These are phyloP conservation scores for Marsdenia floribunda DNA, from an alignment of 257 asterid species.

Conservation along the genomic window DNA sequence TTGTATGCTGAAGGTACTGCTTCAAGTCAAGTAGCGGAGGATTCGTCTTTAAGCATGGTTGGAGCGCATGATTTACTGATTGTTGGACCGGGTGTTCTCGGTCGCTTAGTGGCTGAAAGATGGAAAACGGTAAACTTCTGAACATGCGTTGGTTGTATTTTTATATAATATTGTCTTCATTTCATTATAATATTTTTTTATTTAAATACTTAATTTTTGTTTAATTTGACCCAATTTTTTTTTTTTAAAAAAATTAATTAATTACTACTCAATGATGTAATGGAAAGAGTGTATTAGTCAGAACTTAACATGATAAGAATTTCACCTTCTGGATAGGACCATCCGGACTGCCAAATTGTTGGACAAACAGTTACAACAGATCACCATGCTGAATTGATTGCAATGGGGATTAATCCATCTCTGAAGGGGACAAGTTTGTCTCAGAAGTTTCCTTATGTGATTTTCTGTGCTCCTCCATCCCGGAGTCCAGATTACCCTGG, in stretches of 20 bases:
- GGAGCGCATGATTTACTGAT: constrained; percentile 82
- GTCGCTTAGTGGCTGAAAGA: constrained; percentile 84
- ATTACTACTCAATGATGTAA: neutral
- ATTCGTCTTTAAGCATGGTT: constrained; percentile 40
- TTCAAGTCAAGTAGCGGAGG: constrained; percentile 40
- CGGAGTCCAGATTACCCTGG: constrained; percentile 66
- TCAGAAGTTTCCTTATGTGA: constrained; percentile 72
- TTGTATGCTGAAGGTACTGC: constrained; percentile 39
- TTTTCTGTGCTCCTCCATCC: constrained; percentile 92
- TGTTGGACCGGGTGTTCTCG: constrained; percentile 96
- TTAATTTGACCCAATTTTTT: neutral
- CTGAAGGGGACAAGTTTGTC: constrained; percentile 41
- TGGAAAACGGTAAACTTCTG: constrained; percentile 68
- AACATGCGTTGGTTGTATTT: neutral
- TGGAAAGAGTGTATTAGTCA: constrained; percentile 2
- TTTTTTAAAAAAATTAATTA: neutral
- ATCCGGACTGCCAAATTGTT: constrained; percentile 65
- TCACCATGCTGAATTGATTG: constrained; percentile 77
- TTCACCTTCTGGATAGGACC: constrained; percentile 44
- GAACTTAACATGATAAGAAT: constrained; percentile 4
- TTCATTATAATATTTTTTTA: neutral
- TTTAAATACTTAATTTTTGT: neutral
- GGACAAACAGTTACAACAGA: constrained; percentile 76
- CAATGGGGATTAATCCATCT: constrained; percentile 72
- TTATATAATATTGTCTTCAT: neutral